A percentile compares a stretch with the other conserved stretches of the same genome.
Conservation (phyloP, 441 rosid species). For the Kokia cookei region DNA sequence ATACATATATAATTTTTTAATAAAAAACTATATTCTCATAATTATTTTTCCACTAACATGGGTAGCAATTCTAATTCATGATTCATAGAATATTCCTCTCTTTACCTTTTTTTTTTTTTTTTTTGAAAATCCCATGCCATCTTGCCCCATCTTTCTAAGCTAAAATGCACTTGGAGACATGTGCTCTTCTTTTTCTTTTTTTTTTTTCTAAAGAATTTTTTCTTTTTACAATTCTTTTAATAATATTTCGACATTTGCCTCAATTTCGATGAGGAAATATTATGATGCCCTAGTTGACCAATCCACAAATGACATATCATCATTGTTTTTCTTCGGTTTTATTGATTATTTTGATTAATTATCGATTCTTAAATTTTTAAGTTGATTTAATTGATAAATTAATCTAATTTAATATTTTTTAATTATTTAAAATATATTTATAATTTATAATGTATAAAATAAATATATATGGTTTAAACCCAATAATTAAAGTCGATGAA, state of each 20-base stretch:
- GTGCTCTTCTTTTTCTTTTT: neutral
- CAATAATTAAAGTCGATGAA: too few species aligned
- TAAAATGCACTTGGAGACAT: neutral
- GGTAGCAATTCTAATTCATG: neutral
- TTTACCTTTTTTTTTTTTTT: neutral
- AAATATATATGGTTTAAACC: too few species aligned
- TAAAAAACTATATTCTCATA: neutral
- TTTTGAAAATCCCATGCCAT: conserved; percentile 20
- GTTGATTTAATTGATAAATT: too few species aligned
- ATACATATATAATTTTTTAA: neutral
- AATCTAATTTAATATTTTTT: too few species aligned
- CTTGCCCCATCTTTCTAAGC: conserved; percentile 7
- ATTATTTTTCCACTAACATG: neutral
- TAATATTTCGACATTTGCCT: neutral
- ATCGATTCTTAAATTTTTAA: too few species aligned
- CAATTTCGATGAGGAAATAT: neutral
- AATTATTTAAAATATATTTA: too few species aligned
- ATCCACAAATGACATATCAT: conserved; percentile 5
- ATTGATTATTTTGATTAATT: neutral
- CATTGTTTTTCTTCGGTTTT: neutral
- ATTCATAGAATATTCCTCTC: neutral
- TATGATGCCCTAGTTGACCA: neutral
- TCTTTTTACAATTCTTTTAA: neutral
- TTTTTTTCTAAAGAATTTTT: neutral
- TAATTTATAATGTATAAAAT: too few species aligned